Base-by-base conservation (phyloP, 1,284 basidiomycete genomes). In the Cryptococcus sp. region DNA sequence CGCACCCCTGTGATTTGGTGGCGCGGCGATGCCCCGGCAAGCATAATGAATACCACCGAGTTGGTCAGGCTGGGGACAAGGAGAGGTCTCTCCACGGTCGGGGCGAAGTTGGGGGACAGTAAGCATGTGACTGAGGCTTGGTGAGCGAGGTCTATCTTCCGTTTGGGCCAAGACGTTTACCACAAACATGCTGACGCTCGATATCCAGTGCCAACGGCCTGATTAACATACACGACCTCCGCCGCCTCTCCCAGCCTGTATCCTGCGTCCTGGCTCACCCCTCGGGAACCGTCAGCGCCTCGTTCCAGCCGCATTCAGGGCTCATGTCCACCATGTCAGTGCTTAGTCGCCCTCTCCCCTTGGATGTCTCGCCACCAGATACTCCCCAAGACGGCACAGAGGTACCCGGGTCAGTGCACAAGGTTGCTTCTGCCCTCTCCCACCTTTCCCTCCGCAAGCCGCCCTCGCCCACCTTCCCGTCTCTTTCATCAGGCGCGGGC, bases 241-340 rank as follows among this genome's bases (percentile, higher is more conserved):
- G 70, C 6, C 55, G 64, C 2, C 46, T 65, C 18, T 46, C 54
- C 18, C 4, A 42, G 24, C 61, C 68, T 0, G 44, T 49, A 7
- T n/a, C 53, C 13, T 62, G 59, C 11, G 38, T 60, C 28, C 51
- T 70, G 13, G 64, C 55, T 21, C 68, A 72, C 11, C 56, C 62
- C 2, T 21, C 49, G 16, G 70, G 68, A 1, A 69, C 66, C 2
- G 36, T 59, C 4, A 53, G 46, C 6, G 66, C 68, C 12, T 57
- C 57, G 1, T 70, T 67, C 55, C 68, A 70, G 47, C n/a, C 66
- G 35, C 68, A 70, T 50, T 70, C 68, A 4, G 70, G 70, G 3
- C 48, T 72, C n/a, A 64, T 70, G 59, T 65, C 68, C 8, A 70
- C 67, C 6, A 57, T 67, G 0, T 61, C 65, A 50, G 47, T 39